A percentile compares a stretch with the other conserved stretches of the same genome.
Evolutionary conservation across 768 basidiomycete species (phyloP).

Genomic region (Calocera cornea): DNA sequence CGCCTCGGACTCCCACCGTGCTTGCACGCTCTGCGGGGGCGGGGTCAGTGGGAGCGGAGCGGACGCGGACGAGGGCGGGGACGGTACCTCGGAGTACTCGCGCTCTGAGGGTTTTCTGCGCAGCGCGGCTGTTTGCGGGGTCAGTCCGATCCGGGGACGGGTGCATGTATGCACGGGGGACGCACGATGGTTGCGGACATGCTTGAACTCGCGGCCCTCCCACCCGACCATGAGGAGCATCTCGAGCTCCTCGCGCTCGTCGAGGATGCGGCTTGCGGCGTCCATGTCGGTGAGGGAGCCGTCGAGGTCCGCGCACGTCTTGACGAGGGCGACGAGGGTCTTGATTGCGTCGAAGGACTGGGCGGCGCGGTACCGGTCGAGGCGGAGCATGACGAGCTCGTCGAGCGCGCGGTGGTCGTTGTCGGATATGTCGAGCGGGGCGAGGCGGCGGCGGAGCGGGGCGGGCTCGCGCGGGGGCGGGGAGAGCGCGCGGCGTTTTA

Average conservation of each 20-base stretch:
- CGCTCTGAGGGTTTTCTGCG: background rate
- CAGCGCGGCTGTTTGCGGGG: background rate
- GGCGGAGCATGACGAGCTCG: background rate
- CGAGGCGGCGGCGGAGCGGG: background rate
- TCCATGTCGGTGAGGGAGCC: background rate
- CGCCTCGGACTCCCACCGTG: background rate
- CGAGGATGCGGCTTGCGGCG: background rate
- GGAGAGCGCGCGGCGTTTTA: background rate
- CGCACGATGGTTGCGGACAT: background rate
- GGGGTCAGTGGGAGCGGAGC: background rate
- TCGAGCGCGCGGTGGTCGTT: background rate
- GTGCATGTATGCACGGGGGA: background rate
- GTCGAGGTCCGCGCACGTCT: background rate
- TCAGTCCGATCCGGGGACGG: background rate
- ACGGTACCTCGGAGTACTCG: background rate
- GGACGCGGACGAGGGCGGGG: background rate
- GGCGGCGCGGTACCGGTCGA: background rate
- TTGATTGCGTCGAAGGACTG: background rate
- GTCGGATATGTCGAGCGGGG: background rate
- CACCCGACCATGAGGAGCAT: constrained; percentile 2
- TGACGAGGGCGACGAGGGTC: background rate
- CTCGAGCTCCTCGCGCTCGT: constrained; percentile 1
- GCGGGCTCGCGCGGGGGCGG: background rate
- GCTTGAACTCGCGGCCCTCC: background rate
- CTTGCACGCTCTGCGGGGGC: background rate